A percentile compares a stretch with the other conserved stretches of the same genome.
These are phyloP conservation scores for Claviceps capensis DNA, from an alignment of 2,329 filamentous ascomycete species.

Conservation along the genomic window DNA sequence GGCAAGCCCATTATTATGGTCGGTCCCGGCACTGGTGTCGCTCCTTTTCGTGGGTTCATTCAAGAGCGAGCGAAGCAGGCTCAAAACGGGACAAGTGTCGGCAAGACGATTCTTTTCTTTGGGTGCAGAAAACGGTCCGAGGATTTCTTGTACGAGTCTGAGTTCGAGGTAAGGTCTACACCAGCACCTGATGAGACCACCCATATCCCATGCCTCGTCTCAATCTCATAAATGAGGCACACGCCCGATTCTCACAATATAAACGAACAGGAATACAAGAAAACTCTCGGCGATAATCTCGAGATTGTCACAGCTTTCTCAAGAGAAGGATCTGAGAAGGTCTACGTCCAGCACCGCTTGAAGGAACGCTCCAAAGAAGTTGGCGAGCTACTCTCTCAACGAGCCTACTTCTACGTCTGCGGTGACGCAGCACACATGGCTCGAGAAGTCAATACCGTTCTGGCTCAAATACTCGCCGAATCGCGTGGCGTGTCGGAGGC, in stretches of 20 bases:
- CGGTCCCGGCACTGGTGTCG: conserved; percentile 90
- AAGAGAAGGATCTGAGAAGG: conserved; percentile 73
- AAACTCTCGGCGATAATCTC: conserved; percentile 75
- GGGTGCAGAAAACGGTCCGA: conserved; percentile 80
- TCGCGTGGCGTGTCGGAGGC: conserved; percentile 68
- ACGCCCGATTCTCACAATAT: background rate
- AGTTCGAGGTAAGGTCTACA: conserved; percentile 69
- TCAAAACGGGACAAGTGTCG: conserved; percentile 66
- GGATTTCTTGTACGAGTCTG: conserved; percentile 82
- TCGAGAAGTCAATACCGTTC: conserved; percentile 76
- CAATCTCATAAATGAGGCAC: background rate
- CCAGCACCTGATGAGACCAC: background rate
- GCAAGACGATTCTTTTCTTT: conserved; percentile 84
- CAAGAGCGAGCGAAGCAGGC: conserved; percentile 84
- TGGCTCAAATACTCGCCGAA: conserved; percentile 75
- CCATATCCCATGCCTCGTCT: too few species aligned
- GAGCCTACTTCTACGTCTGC: conserved; percentile 95
- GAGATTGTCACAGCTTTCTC: conserved; percentile 91
- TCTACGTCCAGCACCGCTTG: conserved; percentile 91
- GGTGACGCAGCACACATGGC: conserved; percentile 97
- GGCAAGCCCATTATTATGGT: conserved; percentile 92
- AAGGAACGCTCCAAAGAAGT: conserved; percentile 72
- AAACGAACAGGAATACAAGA: conserved; percentile 57
- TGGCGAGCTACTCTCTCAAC: conserved; percentile 71
- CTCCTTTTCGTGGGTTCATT: conserved; percentile 88